These are phyloP conservation scores for Dryas integrifolia DNA, from an alignment of 331 rosid genomes.

Conservation along the genomic window DNA sequence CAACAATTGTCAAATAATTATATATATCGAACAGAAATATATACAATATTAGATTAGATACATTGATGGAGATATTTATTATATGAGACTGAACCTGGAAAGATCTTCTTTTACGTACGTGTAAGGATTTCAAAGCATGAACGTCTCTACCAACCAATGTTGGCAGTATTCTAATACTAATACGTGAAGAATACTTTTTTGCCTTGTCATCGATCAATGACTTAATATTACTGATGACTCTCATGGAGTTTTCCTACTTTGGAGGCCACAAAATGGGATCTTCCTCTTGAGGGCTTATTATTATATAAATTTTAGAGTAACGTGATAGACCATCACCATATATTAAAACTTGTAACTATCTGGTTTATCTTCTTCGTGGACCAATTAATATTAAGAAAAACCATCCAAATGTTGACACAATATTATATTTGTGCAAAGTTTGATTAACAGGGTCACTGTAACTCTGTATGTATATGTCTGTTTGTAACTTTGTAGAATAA, in stretches of 20 bases:
- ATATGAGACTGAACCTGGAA: neutral
- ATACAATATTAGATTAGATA: neutral
- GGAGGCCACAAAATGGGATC: constrained; percentile 35
- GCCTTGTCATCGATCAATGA: neutral
- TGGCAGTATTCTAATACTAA: neutral
- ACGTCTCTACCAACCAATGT: constrained; percentile 7
- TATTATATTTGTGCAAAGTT: neutral
- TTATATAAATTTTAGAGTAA: neutral
- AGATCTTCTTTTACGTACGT: neutral
- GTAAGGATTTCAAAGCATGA: constrained; percentile 7
- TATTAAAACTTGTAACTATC: neutral
- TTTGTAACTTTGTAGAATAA: no score
- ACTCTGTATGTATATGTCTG: neutral
- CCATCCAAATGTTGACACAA: neutral
- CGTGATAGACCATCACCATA: neutral
- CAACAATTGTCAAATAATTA: no score
- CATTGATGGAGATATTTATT: neutral
- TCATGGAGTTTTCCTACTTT: constrained; percentile 27
- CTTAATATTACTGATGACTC: neutral
- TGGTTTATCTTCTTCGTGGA: constrained; percentile 3
- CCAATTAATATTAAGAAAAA: neutral
- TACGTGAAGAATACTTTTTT: neutral
- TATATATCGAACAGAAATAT: no score
- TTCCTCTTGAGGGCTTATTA: constrained; percentile 2
- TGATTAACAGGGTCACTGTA: constrained; percentile 2